A percentile compares a stretch with the other conserved stretches of the same genome.
Conservation (phyloP, 2,329 filamentous ascomycete genomes). For the Botrytis byssoidea region DNA sequence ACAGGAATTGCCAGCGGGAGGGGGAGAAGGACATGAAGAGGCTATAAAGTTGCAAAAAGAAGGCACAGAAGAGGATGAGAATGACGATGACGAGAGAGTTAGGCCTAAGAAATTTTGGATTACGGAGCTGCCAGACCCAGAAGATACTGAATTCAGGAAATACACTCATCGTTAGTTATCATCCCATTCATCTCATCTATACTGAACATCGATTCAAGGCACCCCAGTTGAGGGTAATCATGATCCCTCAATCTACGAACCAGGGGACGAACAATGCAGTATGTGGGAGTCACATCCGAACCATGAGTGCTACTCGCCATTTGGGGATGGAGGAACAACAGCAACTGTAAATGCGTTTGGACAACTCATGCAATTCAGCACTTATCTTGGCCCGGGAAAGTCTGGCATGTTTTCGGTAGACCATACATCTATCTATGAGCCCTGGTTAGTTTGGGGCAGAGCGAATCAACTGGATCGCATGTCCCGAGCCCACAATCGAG, state of each 20-base stretch:
- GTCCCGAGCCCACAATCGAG: neutral
- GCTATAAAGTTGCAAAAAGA: neutral
- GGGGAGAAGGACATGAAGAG: neutral
- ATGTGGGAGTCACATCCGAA: neutral
- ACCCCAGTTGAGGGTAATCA: neutral
- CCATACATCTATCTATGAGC: accelerated
- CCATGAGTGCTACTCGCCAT: neutral
- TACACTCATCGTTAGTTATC: neutral
- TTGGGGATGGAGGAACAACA: neutral
- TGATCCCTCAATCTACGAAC: neutral
- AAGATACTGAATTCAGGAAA: neutral
- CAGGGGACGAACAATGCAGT: neutral
- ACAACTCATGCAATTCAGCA: neutral
- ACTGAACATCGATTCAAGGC: neutral
- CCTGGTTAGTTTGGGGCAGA: accelerated
- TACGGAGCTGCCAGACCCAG: neutral
- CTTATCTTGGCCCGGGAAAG: neutral
- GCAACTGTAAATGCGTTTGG: neutral
- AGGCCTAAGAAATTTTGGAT: neutral
- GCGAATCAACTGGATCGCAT: accelerated
- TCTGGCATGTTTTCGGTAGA: neutral
- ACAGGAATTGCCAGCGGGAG: neutral
- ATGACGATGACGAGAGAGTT: too few relatives aligned
- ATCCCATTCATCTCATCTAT: neutral
- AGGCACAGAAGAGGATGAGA: too few relatives aligned